phyloP scores from a whole-genome alignment of 768 basidiomycete species.

The Tricholoma sp. region DNA sequence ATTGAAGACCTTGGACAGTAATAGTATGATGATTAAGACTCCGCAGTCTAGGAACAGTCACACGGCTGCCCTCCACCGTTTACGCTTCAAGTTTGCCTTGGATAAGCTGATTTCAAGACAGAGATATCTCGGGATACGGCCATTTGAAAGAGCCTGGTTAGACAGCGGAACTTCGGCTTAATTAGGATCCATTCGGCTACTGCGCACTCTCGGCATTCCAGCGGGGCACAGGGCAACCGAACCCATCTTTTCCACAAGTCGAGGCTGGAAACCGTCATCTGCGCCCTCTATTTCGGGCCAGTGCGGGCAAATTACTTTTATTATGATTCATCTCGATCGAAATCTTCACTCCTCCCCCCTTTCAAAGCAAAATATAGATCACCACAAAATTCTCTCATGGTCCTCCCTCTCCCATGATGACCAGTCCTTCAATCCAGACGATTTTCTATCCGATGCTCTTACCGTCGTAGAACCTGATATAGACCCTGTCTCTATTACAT shows the following conservation, averaged over 20 bases:
- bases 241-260: neutral
- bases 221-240: conserved; percentile 9
- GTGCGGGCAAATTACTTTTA: neutral
- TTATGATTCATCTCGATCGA: conserved; percentile 53
- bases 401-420: conserved; percentile 2
- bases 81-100: conserved; percentile 1
- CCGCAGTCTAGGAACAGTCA: conserved; percentile 16
- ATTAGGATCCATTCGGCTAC: conserved; percentile 1
- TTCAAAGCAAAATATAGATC: conserved; percentile 10
- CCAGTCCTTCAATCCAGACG: conserved; percentile 14
- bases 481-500: no score
- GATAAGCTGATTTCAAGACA: neutral
- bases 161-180: neutral
- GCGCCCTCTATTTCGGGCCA: conserved; percentile 13
- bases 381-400: conserved; percentile 15
- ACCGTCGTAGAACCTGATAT: neutral
- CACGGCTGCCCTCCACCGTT: conserved; percentile 12
- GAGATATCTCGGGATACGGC: conserved; percentile 1
- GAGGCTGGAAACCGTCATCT: conserved; percentile 4
- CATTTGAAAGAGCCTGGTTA: neutral
- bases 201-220: conserved; percentile 6
- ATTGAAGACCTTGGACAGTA: no score
- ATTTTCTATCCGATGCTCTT: conserved; percentile 21
- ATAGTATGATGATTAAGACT: conserved; percentile 17
- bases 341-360: conserved; percentile 34